Conservation (phyloP, 768 basidiomycete species). For the Lentinula lateritia region DNA sequence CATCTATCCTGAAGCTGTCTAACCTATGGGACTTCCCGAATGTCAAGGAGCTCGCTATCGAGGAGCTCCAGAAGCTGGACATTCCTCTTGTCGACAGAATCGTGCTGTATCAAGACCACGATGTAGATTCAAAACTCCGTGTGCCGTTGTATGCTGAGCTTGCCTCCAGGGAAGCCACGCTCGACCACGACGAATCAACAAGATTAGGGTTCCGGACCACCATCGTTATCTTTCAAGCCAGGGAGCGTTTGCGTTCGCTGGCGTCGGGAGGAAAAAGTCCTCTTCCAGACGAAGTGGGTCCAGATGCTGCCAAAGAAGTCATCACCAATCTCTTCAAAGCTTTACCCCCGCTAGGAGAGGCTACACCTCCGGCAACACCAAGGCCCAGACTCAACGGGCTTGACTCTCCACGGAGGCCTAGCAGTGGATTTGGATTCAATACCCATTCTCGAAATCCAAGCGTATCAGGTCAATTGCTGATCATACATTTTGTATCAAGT, state of each 20-base stretch:
- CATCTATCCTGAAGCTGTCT: conserved; percentile 31
- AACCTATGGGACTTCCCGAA: conserved; percentile 34
- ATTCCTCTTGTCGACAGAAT: conserved; percentile 24
- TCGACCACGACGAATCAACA: conserved; percentile 47
- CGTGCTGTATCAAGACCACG: conserved; percentile 46
- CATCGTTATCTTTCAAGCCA: conserved; percentile 43
- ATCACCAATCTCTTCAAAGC: background rate
- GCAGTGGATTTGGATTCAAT: background rate
- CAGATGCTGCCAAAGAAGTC: background rate
- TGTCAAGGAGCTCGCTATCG: conserved; percentile 32
- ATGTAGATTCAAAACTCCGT: conserved; percentile 43
- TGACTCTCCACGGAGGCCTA: background rate
- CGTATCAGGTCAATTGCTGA: conserved; percentile 2
- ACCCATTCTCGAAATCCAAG: background rate
- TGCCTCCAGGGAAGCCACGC: conserved; percentile 44
- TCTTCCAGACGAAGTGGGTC: background rate
- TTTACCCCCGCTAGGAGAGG: background rate
- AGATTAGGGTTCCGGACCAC: conserved; percentile 54
- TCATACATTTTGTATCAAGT: background rate
- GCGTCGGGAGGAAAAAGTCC: conserved; percentile 20
- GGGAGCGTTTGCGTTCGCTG: conserved; percentile 40
- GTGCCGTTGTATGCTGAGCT: conserved; percentile 47
- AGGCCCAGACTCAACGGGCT: background rate
- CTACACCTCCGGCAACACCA: background rate
- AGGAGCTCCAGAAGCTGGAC: conserved; percentile 27